Evolutionary conservation across 371 early-diverging fungal species (phyloP), one percentile per base, ranked within the genome.

Genomic region (Saksenaea vasiformis): DNA sequence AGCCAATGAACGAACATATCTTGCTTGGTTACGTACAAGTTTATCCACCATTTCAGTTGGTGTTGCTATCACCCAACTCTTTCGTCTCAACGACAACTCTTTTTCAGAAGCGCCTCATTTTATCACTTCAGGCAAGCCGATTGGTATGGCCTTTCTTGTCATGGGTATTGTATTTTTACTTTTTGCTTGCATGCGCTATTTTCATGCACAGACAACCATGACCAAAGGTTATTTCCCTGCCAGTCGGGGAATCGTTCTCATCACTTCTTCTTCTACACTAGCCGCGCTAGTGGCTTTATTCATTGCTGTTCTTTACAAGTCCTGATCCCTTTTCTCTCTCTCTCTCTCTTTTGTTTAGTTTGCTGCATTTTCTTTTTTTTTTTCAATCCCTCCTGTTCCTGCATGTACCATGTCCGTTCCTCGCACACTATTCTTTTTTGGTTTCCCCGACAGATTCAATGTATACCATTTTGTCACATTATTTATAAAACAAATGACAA

Each of bases 1-100:
- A 87, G 90, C 93, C 38, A 93, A 93, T 66, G 93, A 93, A 65
- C 82, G 93, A 39, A 93, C 93, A 10, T 93, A 81, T 58, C 77
- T 93, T 0, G 91, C 92, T 3, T 93, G 91, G 91, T 68, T 93
- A 47, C 82, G 92, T 41, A 87, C 93, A 2, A 91, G 91, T 28
- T 64, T 92, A 34, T 87, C 92, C 0, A 73, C 87, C 39, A 88
- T 91, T 39, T 90, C 91, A 4, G 86, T 91, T 7, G 93, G 93
- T 27, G 86, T 92, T 60, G 90, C 90, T 7, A 80, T 91, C 37
- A 88, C 90, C 19, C 93, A 92, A 64, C 77, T 92, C 31, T 90
- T 91, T 69, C 84, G 87, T 13, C 60, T 87, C 19, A 76, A 85
- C 54, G 76, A 85, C 51, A 62, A 65, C 53, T 58, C 68, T 55